Conservation (phyloP, 805 yeast genomes). For the Pichia deserticola region DNA sequence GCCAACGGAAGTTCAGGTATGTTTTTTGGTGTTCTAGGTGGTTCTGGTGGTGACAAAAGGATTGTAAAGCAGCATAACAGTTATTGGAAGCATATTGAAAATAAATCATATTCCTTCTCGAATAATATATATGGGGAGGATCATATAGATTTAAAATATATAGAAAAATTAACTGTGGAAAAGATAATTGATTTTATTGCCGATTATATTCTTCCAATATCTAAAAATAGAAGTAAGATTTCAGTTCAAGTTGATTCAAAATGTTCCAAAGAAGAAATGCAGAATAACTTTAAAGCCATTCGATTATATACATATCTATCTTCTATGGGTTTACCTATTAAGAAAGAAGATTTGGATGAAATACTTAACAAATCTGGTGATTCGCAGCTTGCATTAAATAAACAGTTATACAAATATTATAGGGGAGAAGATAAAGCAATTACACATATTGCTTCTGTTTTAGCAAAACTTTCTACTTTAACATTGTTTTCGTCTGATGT, state of each 20-base stretch:
- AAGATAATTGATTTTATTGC: constrained; percentile 32
- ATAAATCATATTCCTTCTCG: constrained; percentile 35
- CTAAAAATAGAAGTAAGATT: constrained; percentile 32
- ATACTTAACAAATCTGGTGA: constrained; percentile 34
- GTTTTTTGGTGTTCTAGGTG: constrained; percentile 19
- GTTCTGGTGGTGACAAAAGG: constrained; percentile 15
- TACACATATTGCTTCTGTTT: constrained; percentile 16
- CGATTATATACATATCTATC: constrained; percentile 39
- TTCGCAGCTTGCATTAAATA: constrained; percentile 31
- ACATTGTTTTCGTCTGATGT: constrained; percentile 6
- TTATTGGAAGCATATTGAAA: constrained; percentile 43
- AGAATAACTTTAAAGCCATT: constrained; percentile 28
- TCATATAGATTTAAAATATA: constrained; percentile 26
- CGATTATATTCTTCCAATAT: constrained; percentile 29
- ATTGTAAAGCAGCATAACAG: constrained; percentile 37
- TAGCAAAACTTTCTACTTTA: constrained; percentile 17
- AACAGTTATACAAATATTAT: constrained; percentile 37
- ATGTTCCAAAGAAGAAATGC: constrained; percentile 30
- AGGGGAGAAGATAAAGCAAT: constrained; percentile 31
- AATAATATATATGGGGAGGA: constrained; percentile 25
- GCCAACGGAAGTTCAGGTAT: constrained; percentile 21
- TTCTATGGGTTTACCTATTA: constrained; percentile 41
- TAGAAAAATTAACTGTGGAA: constrained; percentile 27
- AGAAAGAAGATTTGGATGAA: constrained; percentile 30
- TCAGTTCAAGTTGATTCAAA: constrained; percentile 36